Base-by-base conservation (phyloP, 1,284 basidiomycete genomes). In the Tylopilus sp. region DNA sequence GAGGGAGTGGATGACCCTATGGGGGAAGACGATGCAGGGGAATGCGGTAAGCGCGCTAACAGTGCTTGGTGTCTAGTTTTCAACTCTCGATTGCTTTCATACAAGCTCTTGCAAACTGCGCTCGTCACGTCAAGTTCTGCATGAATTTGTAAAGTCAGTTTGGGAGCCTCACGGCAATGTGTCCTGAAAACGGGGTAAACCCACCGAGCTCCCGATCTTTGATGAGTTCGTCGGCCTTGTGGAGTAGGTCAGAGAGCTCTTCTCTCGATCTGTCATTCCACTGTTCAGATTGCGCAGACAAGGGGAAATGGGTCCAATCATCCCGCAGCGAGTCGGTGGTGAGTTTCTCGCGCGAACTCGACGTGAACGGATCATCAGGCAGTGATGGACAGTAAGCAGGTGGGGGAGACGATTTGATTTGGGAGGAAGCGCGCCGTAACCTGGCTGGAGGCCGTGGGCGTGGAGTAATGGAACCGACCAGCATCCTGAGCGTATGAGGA, bases 181-280 rank as follows among this genome's bases (percentile, higher is more conserved):
- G 26, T 26, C 30, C 34, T 33, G n/a, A 45, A 41, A 40, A 11
- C 10, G 43, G 28, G 7, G 33, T 40, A 20, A n/a, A 48, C 81
- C 52, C 63, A 88, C 89, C 88, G 60, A 77, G 77, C 68, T 89
- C 88, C 39, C 87, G 76, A 51, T 83, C 81, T 61, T 81, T 83
- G 54, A 93, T 90, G 41, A 91, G 71, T 49, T 73, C 77, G 54
- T 85, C 83, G 2, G 85, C 88, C 62, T 81, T 81, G 36, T 78
- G 66, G 33, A 90, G 75, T 35, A 89, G 71, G 34, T 76, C 76
- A 9, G 81, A 77, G 39, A 91, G 75, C 58, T 91, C 88, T 55
- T 84, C 84, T 36, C 80, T 73, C n/a, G 83, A 87, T 59, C 73
- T 76, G 53, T 81, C 81, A 55, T 76, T 75, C 64, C 83, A 71